Evolutionary conservation across 768 basidiomycete genomes (phyloP), one percentile per base, ranked within the genome.

Genomic region (Erythrobasidium yunnanense): DNA sequence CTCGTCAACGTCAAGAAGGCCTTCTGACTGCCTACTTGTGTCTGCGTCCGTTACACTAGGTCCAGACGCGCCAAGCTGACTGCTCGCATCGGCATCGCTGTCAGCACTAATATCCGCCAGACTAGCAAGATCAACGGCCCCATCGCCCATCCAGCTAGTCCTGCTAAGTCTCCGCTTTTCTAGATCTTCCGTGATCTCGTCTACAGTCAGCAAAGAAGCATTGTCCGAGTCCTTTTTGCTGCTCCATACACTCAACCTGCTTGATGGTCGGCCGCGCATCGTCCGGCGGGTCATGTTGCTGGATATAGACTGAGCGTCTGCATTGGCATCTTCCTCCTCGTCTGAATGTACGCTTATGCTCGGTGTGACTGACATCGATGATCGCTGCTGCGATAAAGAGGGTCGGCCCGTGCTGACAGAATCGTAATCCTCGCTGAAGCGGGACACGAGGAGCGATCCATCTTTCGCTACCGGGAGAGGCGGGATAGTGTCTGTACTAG

Each of bases 131-230:
- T 50, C 55, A 32, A 33, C 32, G 4, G 4, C 29, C 20, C 38
- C 20, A 5, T 47, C 60, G 18, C 18, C 50, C 84, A 57, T 81
- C 82, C 66, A 82, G 50, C 77, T 75, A 22, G 60, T 42, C 38
- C 77, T 75, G 62, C 84, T 88, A 72, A 83, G 75, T 13, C 80
- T 70, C 17, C 79, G 71, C 65, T 79, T 79, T 75, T 87, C 93
- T 6, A 99, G 87, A 73, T 93, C 87, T 8, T 90, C 91, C 0
- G 95, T 96, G 72, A 99, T 95, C 77, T 99, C 90, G 73, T 99
- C 93, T 23, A 99, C 88, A 0, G 93, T 99, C 76, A 96, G 81
- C 72, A 96, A 27, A 47, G 69, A 70, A 45, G 71, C 73, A 34
- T 54, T 58, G 51, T 73, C 72, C 2, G 55, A 55, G 33, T 63